A percentile compares a stretch with the other conserved stretches of the same genome.
Evolutionary conservation across 345 rosid species (phyloP).

Genomic region (Toxicodendron radicans): DNA sequence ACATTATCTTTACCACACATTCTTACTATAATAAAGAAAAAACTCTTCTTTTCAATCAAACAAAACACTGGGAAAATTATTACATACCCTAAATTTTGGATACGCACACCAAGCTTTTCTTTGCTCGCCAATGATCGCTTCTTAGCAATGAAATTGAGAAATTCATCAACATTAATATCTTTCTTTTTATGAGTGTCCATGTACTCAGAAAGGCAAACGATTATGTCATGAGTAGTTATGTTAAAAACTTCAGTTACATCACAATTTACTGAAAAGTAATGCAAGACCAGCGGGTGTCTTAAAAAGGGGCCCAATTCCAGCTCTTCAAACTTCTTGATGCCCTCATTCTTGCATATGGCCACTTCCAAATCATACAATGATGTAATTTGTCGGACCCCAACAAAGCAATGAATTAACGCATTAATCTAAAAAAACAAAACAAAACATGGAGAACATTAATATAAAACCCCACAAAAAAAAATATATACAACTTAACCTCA

Average conservation of each 20-base stretch:
- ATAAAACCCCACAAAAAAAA: neutral
- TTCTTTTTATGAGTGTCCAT: slow-evolving; percentile 32
- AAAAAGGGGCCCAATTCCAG: slow-evolving; percentile 76
- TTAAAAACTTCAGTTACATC: slow-evolving; percentile 45
- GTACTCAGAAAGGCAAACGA: slow-evolving; percentile 51
- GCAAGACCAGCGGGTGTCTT: slow-evolving; percentile 64
- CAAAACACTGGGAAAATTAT: neutral
- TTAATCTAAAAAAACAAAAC: slow-evolving; percentile 49
- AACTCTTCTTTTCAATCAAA: neutral
- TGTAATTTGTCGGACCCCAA: slow-evolving; percentile 62
- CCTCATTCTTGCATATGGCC: slow-evolving; percentile 70
- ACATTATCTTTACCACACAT: neutral
- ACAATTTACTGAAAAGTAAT: slow-evolving; percentile 51
- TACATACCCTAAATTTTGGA: slow-evolving; percentile 75
- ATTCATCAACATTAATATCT: slow-evolving; percentile 48
- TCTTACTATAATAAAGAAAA: neutral
- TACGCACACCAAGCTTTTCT: slow-evolving; percentile 77
- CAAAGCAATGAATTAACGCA: slow-evolving; percentile 86
- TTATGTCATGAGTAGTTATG: slow-evolving; percentile 65
- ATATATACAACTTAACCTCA: neutral
- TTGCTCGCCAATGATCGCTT: slow-evolving; percentile 47
- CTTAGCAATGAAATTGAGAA: slow-evolving; percentile 66
- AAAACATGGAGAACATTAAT: neutral
- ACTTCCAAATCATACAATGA: slow-evolving; percentile 75
- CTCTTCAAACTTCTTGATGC: slow-evolving; percentile 60